These are phyloP conservation scores for Exophiala spinifera DNA, from an alignment of 2,329 filamentous ascomycete species.

Conservation along the genomic window DNA sequence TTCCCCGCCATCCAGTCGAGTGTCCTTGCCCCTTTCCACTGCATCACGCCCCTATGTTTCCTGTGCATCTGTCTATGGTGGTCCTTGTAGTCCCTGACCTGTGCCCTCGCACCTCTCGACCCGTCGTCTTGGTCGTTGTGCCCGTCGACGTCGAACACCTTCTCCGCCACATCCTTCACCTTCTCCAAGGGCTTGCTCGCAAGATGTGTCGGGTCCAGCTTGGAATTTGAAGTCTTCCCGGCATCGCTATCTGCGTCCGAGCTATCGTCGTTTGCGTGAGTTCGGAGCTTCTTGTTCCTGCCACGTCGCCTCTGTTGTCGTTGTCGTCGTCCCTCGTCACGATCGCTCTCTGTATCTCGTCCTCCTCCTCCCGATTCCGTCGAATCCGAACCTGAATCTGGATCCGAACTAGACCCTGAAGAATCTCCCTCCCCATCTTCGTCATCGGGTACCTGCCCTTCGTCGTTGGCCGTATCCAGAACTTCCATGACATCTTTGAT, in stretches of 20 bases:
- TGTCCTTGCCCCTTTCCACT: conserved; percentile 61
- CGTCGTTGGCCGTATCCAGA: conserved; percentile 59
- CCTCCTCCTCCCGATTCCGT: conserved; percentile 3
- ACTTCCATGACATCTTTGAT: conserved; percentile 62
- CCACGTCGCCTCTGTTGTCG: no score
- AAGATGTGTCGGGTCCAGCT: conserved; percentile 14
- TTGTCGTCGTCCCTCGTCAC: not conserved
- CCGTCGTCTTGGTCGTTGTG: conserved; percentile 29
- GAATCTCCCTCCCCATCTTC: conserved; percentile 6
- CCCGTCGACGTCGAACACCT: conserved; percentile 19
- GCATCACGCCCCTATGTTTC: conserved; percentile 68
- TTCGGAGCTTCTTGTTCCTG: conserved; percentile 18
- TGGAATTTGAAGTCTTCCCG: conserved; percentile 3
- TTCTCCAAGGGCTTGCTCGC: conserved; percentile 13
- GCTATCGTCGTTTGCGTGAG: conserved; percentile 20
- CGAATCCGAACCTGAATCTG: conserved; percentile 14
- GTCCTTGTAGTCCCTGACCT: conserved; percentile 62
- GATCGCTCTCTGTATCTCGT: no score
- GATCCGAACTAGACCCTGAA: conserved; percentile 18
- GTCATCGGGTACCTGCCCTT: conserved; percentile 48
- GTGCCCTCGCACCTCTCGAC: conserved; percentile 30
- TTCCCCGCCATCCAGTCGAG: conserved; percentile 60
- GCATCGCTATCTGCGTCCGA: conserved; percentile 13
- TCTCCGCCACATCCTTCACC: conserved; percentile 13
- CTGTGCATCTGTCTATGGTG: conserved; percentile 68